Evolutionary conservation across 805 yeast genomes (phyloP).

Genomic region (Candida sphagnicola): DNA sequence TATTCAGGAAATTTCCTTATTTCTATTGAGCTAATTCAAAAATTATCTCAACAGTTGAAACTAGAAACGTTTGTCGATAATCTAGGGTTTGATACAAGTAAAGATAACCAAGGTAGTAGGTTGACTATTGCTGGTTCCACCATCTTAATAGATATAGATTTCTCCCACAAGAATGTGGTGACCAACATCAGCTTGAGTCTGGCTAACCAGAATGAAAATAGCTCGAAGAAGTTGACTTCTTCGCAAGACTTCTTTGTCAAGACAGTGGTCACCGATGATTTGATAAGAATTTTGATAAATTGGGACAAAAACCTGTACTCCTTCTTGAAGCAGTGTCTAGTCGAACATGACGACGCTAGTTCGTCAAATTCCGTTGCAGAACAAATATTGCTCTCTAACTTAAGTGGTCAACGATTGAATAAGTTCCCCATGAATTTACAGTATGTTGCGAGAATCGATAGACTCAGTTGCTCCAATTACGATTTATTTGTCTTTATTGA

Average conservation of each 20-base stretch:
- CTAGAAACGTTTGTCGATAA: conserved; percentile 40
- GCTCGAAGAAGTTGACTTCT: background rate
- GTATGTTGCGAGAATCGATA: conserved; percentile 34
- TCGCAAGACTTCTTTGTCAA: conserved; percentile 4
- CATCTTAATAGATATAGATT: conserved; percentile 38
- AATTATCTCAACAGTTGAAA: conserved; percentile 35
- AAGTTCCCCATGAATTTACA: conserved; percentile 33
- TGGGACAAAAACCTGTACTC: conserved; percentile 10
- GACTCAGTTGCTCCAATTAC: conserved; percentile 23
- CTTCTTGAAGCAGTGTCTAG: conserved; percentile 14
- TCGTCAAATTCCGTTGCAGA: conserved; percentile 20
- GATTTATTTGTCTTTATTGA: conserved; percentile 31
- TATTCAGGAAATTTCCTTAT: conserved; percentile 26
- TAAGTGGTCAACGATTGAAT: conserved; percentile 17
- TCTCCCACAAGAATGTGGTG: conserved; percentile 20
- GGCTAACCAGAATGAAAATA: conserved; percentile 22
- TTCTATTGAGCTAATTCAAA: conserved; percentile 35
- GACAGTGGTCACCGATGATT: conserved; percentile 3
- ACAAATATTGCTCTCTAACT: conserved; percentile 23
- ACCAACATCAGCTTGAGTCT: conserved; percentile 32
- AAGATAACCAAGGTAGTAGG: conserved; percentile 19
- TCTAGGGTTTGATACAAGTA: conserved; percentile 7
- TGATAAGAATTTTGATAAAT: background rate
- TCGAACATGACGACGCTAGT: background rate
- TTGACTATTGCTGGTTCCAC: conserved; percentile 40